Base-by-base conservation (phyloP, 2,329 filamentous ascomycete species). In the Hypoxylon sp. region DNA sequence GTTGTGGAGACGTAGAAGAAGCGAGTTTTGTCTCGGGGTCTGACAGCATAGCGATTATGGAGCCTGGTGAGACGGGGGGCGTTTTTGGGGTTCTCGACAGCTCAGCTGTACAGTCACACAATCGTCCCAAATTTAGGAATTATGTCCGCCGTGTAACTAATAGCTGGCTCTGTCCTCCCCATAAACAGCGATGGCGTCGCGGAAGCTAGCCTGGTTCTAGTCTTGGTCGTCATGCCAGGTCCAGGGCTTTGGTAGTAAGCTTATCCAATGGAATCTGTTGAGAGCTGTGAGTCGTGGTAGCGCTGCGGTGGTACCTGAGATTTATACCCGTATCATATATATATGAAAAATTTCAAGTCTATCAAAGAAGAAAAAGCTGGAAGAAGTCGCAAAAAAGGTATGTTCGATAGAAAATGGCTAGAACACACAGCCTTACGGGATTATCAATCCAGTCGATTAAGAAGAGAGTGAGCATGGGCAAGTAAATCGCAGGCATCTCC, bases 1-100 rank as follows among this genome's bases (percentile, higher is more conserved):
- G 67, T 38, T 68, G 73, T 69, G 75, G 75, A 67, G 74, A 71
- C 46, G 63, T 62, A 65, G 72, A 71, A 57, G 69, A 68, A 41
- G 55, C 28, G 60, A 71, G 65, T 38, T 61, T 60, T 64, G 57
- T 60, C 56, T 67, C 67, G 43, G 67, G 34, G 46, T 60, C 58
- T 32, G 72, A 65, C 9, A 68, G 63, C 68, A 70, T 72, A 51
- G 65, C 68, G 71, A 73, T 73, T 50, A 60, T 55, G 63, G 51
- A 59, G 36, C 51, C 58, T 46, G 21, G 60, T 58, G 45, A 60
- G 48, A 60, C 49, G 59, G 38, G 38, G 45, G 38, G 17, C 56
- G 36, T 36, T 64, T 46, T 59, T 61, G 55, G 32, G 51, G n/a
- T 38, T 41, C 50, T 41, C 28, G 49, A 38, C 49, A 46, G 49